Percentiles rank a stretch among this genome's conserved stretches.
phyloP scores from a whole-genome alignment of 345 rosid species.

The Pistacia integerrima region DNA sequence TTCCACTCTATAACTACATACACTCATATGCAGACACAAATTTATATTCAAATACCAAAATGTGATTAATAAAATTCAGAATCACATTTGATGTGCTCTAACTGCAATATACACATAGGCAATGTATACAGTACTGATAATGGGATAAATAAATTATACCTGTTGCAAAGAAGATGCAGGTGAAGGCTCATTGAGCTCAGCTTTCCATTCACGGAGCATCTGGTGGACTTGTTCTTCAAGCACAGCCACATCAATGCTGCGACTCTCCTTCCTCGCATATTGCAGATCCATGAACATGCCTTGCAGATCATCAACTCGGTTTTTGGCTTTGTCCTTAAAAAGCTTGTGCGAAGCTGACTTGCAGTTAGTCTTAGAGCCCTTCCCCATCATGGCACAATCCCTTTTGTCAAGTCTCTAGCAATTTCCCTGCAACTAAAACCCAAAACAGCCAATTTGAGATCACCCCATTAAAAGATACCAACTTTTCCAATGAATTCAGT shows the following conservation, averaged over 20 bases:
- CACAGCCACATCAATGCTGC: conserved; percentile 61
- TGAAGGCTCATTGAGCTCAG: conserved; percentile 98
- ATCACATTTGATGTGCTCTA: background rate
- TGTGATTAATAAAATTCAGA: background rate
- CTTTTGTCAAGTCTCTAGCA: conserved; percentile 19
- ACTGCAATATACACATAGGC: background rate
- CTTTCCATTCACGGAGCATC: conserved; percentile 99
- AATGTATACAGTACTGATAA: conserved; percentile 8
- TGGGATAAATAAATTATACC: conserved; percentile 38
- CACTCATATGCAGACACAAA: background rate
- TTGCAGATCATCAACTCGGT: conserved; percentile 97
- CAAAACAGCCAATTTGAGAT: conserved; percentile 17
- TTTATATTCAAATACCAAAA: background rate
- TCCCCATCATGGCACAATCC: conserved; percentile 55
- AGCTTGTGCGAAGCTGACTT: conserved; percentile 93
- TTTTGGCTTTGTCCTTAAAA: conserved; percentile 94
- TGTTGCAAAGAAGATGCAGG: conserved; percentile 97
- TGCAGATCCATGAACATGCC: conserved; percentile 88
- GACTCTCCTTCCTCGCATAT: conserved; percentile 88
- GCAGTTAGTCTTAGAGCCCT: conserved; percentile 81
- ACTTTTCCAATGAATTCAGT: background rate
- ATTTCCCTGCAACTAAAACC: conserved; percentile 26
- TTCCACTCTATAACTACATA: background rate
- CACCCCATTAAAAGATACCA: background rate
- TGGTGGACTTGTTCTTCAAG: conserved; percentile 99